phyloP scores from a whole-genome alignment of 1,284 basidiomycete species.

The Papiliotrema terrestris region DNA sequence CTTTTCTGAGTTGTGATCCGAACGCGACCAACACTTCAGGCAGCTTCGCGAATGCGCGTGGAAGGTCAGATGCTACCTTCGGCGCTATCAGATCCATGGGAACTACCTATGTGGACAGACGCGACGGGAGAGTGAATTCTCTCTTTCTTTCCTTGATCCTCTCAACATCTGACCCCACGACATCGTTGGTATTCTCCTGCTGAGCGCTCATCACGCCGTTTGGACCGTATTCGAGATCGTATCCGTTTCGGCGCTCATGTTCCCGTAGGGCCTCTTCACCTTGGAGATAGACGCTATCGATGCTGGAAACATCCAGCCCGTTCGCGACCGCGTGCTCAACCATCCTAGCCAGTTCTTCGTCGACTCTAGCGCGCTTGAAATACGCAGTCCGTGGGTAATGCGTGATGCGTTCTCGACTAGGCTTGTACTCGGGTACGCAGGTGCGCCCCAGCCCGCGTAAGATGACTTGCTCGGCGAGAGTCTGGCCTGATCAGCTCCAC shows the following conservation, averaged over 20 bases:
- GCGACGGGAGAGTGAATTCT: too few species aligned
- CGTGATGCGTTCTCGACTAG: conserved; percentile 17
- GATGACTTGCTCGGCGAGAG: conserved; percentile 35
- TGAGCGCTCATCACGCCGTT: conserved; percentile 21
- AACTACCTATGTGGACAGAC: too few species aligned
- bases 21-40: too few species aligned
- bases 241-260: conserved; percentile 28
- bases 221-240: conserved; percentile 27
- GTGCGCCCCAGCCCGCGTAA: conserved; percentile 25
- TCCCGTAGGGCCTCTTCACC: conserved; percentile 27
- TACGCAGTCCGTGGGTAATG: conserved; percentile 29
- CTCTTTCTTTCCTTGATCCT: too few species aligned
- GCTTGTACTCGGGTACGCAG: conserved; percentile 27
- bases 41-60: too few species aligned
- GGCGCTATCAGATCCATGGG: too few species aligned
- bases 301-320: conserved; percentile 6
- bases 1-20: too few species aligned
- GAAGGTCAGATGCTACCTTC: too few species aligned
- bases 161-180: too few species aligned
- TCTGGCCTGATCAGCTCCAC: too few species aligned
- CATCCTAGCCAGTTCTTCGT: conserved; percentile 24
- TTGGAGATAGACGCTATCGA: conserved; percentile 27
- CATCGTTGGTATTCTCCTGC: too few species aligned
- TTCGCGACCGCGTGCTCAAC: conserved; percentile 17
- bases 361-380: conserved; percentile 24